These are phyloP conservation scores for Begonia masoniana DNA, from an alignment of 306 rosid species.

Conservation along the genomic window DNA sequence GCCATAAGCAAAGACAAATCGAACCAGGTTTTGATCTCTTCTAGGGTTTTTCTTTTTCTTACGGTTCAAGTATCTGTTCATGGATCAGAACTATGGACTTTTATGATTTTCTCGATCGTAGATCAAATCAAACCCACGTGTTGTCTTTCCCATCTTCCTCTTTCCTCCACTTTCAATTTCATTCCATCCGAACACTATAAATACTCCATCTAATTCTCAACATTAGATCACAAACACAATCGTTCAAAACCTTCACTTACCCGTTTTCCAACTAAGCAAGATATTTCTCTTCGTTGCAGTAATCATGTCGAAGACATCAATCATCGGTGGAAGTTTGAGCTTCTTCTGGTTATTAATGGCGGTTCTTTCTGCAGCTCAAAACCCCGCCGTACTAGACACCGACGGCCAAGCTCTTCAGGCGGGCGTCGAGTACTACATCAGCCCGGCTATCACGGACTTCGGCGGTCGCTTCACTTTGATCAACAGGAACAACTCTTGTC, in stretches of 20 bases:
- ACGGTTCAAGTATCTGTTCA: too few relatives aligned
- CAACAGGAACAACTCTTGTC: slow-evolving; percentile 17
- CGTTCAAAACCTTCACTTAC: too few relatives aligned
- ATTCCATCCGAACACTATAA: neutral
- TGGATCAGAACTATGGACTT: too few relatives aligned
- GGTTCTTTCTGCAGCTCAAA: slow-evolving; percentile 13
- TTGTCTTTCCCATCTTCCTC: too few relatives aligned
- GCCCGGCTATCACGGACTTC: slow-evolving; percentile 38
- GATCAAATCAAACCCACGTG: too few relatives aligned
- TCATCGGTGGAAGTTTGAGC: slow-evolving; percentile 8
- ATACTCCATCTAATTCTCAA: neutral
- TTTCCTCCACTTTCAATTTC: too few relatives aligned
- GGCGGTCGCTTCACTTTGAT: slow-evolving; percentile 46
- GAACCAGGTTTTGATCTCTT: too few relatives aligned
- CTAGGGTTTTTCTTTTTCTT: too few relatives aligned
- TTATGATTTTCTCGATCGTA: too few relatives aligned
- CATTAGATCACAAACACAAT: too few relatives aligned
- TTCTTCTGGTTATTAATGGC: slow-evolving; percentile 18
- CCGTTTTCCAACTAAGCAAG: neutral
- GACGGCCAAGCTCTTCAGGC: slow-evolving; percentile 23
- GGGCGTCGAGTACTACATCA: slow-evolving; percentile 39
- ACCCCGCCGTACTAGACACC: slow-evolving; percentile 29
- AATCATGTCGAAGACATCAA: neutral
- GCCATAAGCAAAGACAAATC: too few relatives aligned
- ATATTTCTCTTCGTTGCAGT: too few relatives aligned